Percentiles rank a stretch among this genome's conserved stretches.
Evolutionary conservation across 1,284 basidiomycete genomes (phyloP).

Genomic region (Trichosporon faecale): DNA sequence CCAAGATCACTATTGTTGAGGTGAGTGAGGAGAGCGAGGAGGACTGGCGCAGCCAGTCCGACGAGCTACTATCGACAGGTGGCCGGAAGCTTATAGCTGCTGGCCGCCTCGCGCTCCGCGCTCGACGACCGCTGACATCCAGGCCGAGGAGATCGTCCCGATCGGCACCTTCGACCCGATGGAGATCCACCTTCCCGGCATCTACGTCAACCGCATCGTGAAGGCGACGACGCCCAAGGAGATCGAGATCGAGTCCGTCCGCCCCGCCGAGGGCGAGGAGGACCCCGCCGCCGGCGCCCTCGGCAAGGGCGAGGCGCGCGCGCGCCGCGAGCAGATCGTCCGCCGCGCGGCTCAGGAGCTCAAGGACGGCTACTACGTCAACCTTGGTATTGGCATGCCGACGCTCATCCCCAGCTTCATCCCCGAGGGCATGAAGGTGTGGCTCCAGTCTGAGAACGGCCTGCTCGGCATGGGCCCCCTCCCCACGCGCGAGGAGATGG

Average conservation of each 20-base stretch:
- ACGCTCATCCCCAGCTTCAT: conserved; percentile 88
- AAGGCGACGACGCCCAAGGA: conserved; percentile 72
- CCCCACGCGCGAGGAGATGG: conserved; percentile 76
- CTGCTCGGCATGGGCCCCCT: conserved; percentile 94
- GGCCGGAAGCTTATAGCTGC: too few species aligned
- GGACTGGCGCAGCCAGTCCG: too few species aligned
- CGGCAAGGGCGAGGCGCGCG: conserved; percentile 52
- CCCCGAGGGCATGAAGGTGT: conserved; percentile 71
- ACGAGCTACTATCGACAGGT: too few species aligned
- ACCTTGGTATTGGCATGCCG: conserved; percentile 78
- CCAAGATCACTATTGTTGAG: conserved; percentile 78
- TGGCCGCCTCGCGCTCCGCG: background rate
- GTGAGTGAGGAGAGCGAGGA: conserved; percentile 11
- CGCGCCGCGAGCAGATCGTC: conserved; percentile 66
- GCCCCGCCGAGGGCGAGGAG: conserved; percentile 37
- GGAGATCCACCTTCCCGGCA: conserved; percentile 73
- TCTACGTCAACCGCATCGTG: conserved; percentile 85
- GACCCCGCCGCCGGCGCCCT: conserved; percentile 21
- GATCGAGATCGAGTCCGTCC: conserved; percentile 67
- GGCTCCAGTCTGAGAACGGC: conserved; percentile 90
- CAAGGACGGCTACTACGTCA: conserved; percentile 79
- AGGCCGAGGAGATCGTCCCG: conserved; percentile 91
- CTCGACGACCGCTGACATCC: conserved; percentile 40
- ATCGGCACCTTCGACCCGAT: conserved; percentile 78
- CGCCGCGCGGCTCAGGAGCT: conserved; percentile 77